Evolutionary conservation across 2,329 filamentous ascomycete species (phyloP), one percentile per base, ranked within the genome.

Genomic region (Aspergillus pseudotamarii): DNA sequence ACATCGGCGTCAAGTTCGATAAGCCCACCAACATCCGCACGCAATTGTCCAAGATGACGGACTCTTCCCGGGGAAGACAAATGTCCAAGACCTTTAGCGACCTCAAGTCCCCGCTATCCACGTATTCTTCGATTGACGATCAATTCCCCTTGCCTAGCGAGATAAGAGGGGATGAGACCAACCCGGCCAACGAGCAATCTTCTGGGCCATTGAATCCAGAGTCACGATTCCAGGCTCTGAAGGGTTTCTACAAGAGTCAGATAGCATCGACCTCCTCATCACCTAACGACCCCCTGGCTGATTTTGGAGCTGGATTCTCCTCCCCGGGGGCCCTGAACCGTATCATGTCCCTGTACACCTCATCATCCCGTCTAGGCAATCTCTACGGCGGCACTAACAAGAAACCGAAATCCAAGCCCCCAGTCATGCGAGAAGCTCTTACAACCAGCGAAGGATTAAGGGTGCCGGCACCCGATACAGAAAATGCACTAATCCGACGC

Each of bases 271-370:
- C 86, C 0, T 85, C 85, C 28, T 78, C 83, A 3, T 83, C 84
- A 14, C 76, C 85, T 0, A 78, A 79, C 6, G 84, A 86, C 1
- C 78, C 78, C 54, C 78, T 88, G 32, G 89, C 75, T 0, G 78
- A 80, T 50, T 74, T 78, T 58, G 76, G 74, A 1, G 65, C 68
- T 66, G 82, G 82, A 50, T 89, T 88, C 77, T 86, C 85, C 34
- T 97, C 94, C 0, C 94, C 94, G 0, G 91, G 88, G 6, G 91
- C 93, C 11, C 81, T 97, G 59, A 90, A 91, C 30, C 89, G 94
- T 36, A 95, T 98, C 72, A 96, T 97, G 92, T 94, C 88, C 66
- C 83, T 97, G 30, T 97, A 97, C 79, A 92, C 91, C 0, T 79
- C 77, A 3, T 77, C 78, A 0, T 83, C 83, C 9, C 69, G 74